Base-by-base conservation (phyloP, 495 filamentous ascomycete species). In the Neurospora hispaniola region DNA sequence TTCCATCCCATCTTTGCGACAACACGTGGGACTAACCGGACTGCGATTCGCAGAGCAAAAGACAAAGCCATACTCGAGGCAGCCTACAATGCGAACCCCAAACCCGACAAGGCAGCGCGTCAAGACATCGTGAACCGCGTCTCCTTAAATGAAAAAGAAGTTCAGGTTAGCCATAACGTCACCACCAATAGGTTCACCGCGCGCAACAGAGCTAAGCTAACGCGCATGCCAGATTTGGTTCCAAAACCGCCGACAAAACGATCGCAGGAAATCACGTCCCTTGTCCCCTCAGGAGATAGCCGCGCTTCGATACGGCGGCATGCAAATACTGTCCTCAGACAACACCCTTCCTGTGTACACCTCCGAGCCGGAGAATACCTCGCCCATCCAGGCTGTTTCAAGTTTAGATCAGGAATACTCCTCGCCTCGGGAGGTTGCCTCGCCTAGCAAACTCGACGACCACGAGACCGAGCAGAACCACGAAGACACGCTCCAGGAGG, bases 201-300 rank as follows among this genome's bases (percentile, higher is more conserved):
- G 23, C 38, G 38, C 27, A 41, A 39, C 54, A 0, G 71, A 62
- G 66, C 38, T 9, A 42, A 42, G 31, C 74, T 72, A 20, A 76
- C 71, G 39, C 23, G 42, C 40, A 48, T 9, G 7, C 31, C 80
- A 99, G 96, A 97, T 99, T 76, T 99, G 96, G 96, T 99, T 99
- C 82, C 96, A 98, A 79, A 99, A 99, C 77, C 90, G 94, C 79
- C 89, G 96, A 74, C 96, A 99, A 80, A 97, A 94, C 82, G 91
- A 94, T 77, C 89, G 96, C 71, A 89, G 96, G 72, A 97, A 95
- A 84, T 92, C 94, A 71, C 91, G 93, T 74, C 96, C 96, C 38
- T 85, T 97, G 23, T 87, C 93, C 40, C 90, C 92, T 31, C 90
- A 96, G 77, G 93, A 97, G 80, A 87, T 96, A 39, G 85, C 88